Conservation (phyloP, 2,329 filamentous ascomycete genomes). For the Harringtonia aguacate region DNA sequence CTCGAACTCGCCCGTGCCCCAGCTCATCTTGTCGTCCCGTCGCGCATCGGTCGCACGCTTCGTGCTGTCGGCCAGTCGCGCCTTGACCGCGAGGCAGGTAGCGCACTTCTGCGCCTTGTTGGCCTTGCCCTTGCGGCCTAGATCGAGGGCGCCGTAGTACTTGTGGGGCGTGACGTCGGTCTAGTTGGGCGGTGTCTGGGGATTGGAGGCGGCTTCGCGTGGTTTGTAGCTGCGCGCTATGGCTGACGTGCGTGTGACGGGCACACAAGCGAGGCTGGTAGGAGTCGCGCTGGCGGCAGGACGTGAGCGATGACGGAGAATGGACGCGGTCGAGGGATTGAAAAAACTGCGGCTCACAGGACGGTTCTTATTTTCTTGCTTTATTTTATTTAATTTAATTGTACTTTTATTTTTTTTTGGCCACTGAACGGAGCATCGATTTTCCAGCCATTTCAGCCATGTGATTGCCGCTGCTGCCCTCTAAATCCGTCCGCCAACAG, state of each 20-base stretch:
- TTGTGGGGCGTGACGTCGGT: slow-evolving; percentile 8
- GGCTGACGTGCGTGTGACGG: neutral
- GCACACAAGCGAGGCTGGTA: no score
- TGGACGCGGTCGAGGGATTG: no score
- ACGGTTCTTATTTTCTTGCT: no score
- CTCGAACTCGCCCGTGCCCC: neutral
- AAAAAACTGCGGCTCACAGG: no score
- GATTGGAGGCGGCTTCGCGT: neutral
- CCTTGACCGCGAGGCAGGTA: slow-evolving; percentile 7
- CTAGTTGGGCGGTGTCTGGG: slow-evolving; percentile 9
- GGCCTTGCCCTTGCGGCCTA: slow-evolving; percentile 6
- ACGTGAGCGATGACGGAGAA: no score
- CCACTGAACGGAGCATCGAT: no score
- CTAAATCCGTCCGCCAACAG: no score
- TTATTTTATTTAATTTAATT: no score
- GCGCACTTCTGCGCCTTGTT: slow-evolving; percentile 10
- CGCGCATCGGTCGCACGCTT: slow-evolving; percentile 5
- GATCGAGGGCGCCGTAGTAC: slow-evolving; percentile 9
- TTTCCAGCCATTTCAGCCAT: no score
- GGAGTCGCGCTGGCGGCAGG: no score
- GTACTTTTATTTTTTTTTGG: no score
- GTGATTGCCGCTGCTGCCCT: no score
- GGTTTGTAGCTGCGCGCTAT: slow-evolving; percentile 10
- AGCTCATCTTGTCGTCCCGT: slow-evolving; percentile 9
- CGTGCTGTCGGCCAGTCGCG: neutral